These are phyloP conservation scores for Penicillium waksmanii DNA, from an alignment of 495 filamentous ascomycete genomes.

Conservation along the genomic window DNA sequence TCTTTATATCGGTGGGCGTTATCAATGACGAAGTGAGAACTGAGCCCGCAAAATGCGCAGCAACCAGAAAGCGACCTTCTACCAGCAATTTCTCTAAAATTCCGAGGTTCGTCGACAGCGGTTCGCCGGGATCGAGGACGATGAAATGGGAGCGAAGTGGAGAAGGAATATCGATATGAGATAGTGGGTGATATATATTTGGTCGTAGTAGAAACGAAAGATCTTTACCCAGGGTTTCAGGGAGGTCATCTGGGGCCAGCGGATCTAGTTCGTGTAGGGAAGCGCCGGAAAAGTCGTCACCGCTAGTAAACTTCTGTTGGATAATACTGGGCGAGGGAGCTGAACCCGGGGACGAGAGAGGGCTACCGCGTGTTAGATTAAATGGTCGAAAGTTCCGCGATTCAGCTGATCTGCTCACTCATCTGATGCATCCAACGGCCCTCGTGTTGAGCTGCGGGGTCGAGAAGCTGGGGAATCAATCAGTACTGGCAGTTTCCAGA, in stretches of 20 bases:
- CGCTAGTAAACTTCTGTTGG: slow-evolving; percentile 15
- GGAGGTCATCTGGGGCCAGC: slow-evolving; percentile 39
- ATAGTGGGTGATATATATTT: slow-evolving; percentile 78
- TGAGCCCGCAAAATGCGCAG: slow-evolving; percentile 47
- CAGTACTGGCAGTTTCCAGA: slow-evolving; percentile 12
- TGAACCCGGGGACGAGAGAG: slow-evolving; percentile 21
- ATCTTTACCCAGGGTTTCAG: slow-evolving; percentile 60
- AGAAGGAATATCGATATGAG: slow-evolving; percentile 64
- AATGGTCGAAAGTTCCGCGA: neutral
- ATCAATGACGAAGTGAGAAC: slow-evolving; percentile 51
- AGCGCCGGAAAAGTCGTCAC: slow-evolving; percentile 29
- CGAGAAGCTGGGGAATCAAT: slow-evolving; percentile 43
- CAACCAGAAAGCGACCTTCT: slow-evolving; percentile 69
- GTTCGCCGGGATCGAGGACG: slow-evolving; percentile 40
- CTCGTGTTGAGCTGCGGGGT: slow-evolving; percentile 55
- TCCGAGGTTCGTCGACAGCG: slow-evolving; percentile 38
- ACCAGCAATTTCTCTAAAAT: slow-evolving; percentile 70
- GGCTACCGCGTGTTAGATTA: slow-evolving; percentile 32
- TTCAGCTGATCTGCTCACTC: slow-evolving; percentile 40
- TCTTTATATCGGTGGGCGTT: slow-evolving; percentile 56
- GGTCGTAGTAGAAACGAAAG: slow-evolving; percentile 79
- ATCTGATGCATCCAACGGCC: slow-evolving; percentile 52
- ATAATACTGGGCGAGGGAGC: slow-evolving; percentile 18
- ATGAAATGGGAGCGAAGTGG: slow-evolving; percentile 59
- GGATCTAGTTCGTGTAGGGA: slow-evolving; percentile 40